Evolutionary conservation across 2,329 filamentous ascomycete species (phyloP).

Genomic region (Coleophoma eucalyptorum): DNA sequence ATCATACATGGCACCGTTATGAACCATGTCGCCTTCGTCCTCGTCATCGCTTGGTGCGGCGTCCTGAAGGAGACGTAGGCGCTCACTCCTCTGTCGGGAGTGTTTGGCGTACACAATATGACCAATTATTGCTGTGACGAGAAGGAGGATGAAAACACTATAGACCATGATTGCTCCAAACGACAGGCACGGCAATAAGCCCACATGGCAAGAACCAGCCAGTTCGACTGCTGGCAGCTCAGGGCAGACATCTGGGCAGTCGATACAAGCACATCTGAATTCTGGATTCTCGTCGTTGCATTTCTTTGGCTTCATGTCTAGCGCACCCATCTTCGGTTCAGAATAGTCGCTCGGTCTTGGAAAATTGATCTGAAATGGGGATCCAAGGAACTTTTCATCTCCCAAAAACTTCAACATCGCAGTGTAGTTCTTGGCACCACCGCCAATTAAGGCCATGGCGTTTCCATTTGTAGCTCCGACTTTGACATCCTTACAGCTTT

Average conservation of each 20-base stretch:
- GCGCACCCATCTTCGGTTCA: slow-evolving; percentile 67
- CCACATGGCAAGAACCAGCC: slow-evolving; percentile 73
- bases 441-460: slow-evolving; percentile 94
- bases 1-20: slow-evolving; percentile 73
- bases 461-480: slow-evolving; percentile 91
- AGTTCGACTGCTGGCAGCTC: slow-evolving; percentile 73
- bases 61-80: slow-evolving; percentile 84
- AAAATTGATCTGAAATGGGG: slow-evolving; percentile 98
- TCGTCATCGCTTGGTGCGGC: slow-evolving; percentile 84
- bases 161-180: slow-evolving; percentile 91
- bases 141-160: slow-evolving; percentile 64
- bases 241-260: slow-evolving; percentile 84
- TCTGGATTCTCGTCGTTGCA: slow-evolving; percentile 86
- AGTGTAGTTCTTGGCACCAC: slow-evolving; percentile 85
- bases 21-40: slow-evolving; percentile 82
- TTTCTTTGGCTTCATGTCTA: slow-evolving; percentile 70
- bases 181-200: slow-evolving; percentile 84
- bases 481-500: slow-evolving; percentile 99
- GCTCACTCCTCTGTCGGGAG: slow-evolving; percentile 70
- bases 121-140: slow-evolving; percentile 64
- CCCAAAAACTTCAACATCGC: slow-evolving; percentile 89
- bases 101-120: slow-evolving; percentile 75
- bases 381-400: slow-evolving; percentile 83
- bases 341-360: slow-evolving; percentile 53
- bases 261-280: slow-evolving; percentile 89